Base-by-base conservation (phyloP, 2,329 filamentous ascomycete species). In the Rutstroemia sydowiana region DNA sequence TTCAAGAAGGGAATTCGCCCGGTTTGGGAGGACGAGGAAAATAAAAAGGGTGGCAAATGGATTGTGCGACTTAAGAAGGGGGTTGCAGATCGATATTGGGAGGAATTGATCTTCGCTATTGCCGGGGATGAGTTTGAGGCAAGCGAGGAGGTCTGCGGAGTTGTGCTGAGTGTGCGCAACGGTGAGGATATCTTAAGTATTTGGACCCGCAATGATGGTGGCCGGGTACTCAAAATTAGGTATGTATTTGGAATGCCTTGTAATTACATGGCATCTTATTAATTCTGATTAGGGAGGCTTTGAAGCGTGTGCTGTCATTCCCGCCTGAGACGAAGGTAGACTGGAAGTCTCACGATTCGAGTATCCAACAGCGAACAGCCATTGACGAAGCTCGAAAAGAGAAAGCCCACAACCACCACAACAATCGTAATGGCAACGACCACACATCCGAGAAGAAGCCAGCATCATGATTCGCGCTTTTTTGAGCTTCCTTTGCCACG, bases 21-120 rank as follows among this genome's bases (percentile, higher is more conserved):
- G 20, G 93, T 98, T 62, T 98, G 93, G 93, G 93, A 98, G 70
- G 93, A 98, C 62, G 90, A 95, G 43, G 89, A 95, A 68, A 98
- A 98, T 73, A 93, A 89, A 70, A 86, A 84, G 61, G 93, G 93
- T 50, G 93, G 93, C 47, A 98, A 98, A 73, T 98, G 92, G 92
- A 91, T 96, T 59, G 84, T 98, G 68, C 81, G 92, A 59, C 74
- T 98, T 67, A 96, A 95, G 79, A 98, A 98, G 76, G 93, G 93
- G 23, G 88, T 98, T 18, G 88, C 89, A 16, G 93, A 97, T 70
- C 83, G 92, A 51, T 96, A 95, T 70, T 98, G 93, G 89, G 93
- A 98, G 73, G 88, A 96, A 66, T 76, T 97, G 45, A 74, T 97
- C 55, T 75, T 97, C 62, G 90, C 89, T 23, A 86, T 96, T 62